Base-by-base conservation (phyloP, 2,329 filamentous ascomycete species). In the Ramichloridium luteum region DNA sequence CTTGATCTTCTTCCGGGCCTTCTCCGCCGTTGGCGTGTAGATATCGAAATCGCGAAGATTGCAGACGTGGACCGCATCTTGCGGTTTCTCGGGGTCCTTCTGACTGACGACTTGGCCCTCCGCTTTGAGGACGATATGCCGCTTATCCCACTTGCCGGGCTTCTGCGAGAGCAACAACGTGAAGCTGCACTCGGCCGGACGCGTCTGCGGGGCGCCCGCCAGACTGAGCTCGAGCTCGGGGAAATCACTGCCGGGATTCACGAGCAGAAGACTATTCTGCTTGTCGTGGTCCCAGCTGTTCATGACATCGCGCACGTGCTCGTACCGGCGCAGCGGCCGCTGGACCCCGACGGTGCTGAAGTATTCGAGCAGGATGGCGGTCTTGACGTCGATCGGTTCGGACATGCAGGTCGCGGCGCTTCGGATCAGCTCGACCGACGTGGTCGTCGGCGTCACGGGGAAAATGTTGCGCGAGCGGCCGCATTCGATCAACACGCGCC, bases 1-100 rank as follows among this genome's bases (percentile, higher is more conserved):
- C 47, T 79, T 85, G 32, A 94, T 67, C 41, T 73, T 69, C 48
- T 78, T 80, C 22, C 72, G 66, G 40, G 74, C 59, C 43, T 83
- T 75, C 27, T 72, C 69, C 31, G 72, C 66, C 4, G 75, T 83
- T 2, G 83, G 80, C 1, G 68, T 72, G 58, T 94, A 94, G 29
- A 94, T 80, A 50, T 96, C 88, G 54, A 88, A 94, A 56, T 94
- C 86, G 2, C 82, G 84, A 28, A 96, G 56, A 57, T 93, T 84
- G 54, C 83, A 93, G 18, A 93, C 64, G 39, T 72, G 78, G 9
- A 67, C 59, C 17, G 68, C 62, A 31, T 86, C 79, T 53, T 84
- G 82, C 28, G 77, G 59, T 3, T 64, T 53, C 35, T 65, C 68
- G 9, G 74, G 65, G 44, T 80, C 85, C 58, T 90, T 93, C 25